Evolutionary conservation across 2,329 filamentous ascomycete genomes (phyloP).

Genomic region (Paecilomyces formosus): DNA sequence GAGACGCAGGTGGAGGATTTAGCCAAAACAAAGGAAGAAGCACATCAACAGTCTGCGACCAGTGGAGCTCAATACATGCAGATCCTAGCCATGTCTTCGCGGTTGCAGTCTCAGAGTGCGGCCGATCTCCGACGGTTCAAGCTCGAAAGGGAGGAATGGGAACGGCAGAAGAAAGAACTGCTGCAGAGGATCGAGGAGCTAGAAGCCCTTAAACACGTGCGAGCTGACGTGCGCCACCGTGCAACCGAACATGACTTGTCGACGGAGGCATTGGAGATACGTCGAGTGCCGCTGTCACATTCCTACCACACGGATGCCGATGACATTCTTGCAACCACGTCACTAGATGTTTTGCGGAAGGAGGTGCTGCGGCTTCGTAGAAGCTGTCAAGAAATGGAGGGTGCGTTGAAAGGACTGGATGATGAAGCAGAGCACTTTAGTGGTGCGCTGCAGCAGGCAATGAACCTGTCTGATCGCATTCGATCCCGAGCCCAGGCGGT

Average conservation of each 20-base stretch:
- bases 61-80: slow-evolving; percentile 44
- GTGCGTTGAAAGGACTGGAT: slow-evolving; percentile 9
- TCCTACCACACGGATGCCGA: slow-evolving; percentile 6
- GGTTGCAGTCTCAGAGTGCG: slow-evolving; percentile 36
- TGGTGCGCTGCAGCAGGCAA: slow-evolving; percentile 16
- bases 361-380: slow-evolving; percentile 11
- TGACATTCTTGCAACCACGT: slow-evolving; percentile 12
- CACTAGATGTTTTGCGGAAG: slow-evolving; percentile 12
- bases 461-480: slow-evolving; percentile 18
- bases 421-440: slow-evolving; percentile 11
- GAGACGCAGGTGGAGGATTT: slow-evolving; percentile 44
- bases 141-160: slow-evolving; percentile 28
- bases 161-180: slow-evolving; percentile 20
- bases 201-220: slow-evolving; percentile 11
- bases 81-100: slow-evolving; percentile 44
- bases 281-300: not conserved
- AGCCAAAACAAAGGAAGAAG: slow-evolving; percentile 41
- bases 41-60: slow-evolving; percentile 31
- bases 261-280: not conserved
- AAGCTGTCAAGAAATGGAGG: slow-evolving; percentile 12
- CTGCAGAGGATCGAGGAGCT: slow-evolving; percentile 27
- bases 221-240: not conserved
- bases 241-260: not conserved
- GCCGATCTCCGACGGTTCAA: slow-evolving; percentile 37
- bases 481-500: slow-evolving; percentile 3